These are phyloP conservation scores for Artemisia annua DNA, from an alignment of 129 eudicot genomes.

Conservation along the genomic window DNA sequence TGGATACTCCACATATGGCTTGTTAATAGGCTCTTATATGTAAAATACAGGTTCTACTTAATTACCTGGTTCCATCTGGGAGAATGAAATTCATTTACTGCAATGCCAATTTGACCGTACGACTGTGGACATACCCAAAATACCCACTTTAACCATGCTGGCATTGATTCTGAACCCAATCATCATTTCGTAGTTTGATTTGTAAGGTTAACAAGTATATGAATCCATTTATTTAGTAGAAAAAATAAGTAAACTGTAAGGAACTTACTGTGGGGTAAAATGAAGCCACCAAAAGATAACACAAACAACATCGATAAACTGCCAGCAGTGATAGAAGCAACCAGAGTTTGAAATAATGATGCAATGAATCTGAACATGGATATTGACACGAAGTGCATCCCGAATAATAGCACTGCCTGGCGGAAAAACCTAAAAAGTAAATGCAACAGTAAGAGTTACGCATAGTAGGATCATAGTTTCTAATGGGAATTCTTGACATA, in stretches of 20 bases:
- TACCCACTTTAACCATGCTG: conserved; percentile 65
- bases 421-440: conserved; percentile 49
- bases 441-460: not conserved
- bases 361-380: conserved; percentile 61
- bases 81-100: conserved; percentile 62
- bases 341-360: conserved; percentile 42
- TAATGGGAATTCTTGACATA: too few species aligned
- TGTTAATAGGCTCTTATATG: not conserved
- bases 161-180: conserved; percentile 53
- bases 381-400: conserved; percentile 45
- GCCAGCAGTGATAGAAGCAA: conserved; percentile 41
- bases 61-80: conserved; percentile 65
- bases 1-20: not conserved
- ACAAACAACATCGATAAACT: conserved; percentile 33
- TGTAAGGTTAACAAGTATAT: not conserved
- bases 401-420: conserved; percentile 45
- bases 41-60: too few species aligned
- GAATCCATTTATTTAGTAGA: not conserved
- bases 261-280: conserved; percentile 50
- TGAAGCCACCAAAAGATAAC: conserved; percentile 48
- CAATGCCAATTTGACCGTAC: conserved; percentile 62
- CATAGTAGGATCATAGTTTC: too few species aligned
- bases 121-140: conserved; percentile 59
- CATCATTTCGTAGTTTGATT: not conserved
- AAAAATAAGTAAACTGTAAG: not conserved